A percentile compares a stretch with the other conserved stretches of the same genome.
Evolutionary conservation across 257 asterid species (phyloP).

Genomic region (Solanum clarkiae): DNA sequence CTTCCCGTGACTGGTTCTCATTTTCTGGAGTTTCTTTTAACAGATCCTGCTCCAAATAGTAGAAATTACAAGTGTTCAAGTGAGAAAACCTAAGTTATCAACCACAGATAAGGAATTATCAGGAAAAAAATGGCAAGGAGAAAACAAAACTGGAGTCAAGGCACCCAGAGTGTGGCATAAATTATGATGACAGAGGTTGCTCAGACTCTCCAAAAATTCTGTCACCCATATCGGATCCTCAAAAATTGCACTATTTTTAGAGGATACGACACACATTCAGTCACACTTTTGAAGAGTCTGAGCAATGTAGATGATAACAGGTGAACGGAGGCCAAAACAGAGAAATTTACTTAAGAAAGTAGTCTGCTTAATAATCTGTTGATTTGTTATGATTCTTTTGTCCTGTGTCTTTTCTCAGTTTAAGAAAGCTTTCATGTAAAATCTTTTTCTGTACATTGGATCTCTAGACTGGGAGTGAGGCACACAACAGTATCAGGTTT

Average conservation of each 20-base stretch:
- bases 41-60: conserved; percentile 27
- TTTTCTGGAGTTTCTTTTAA: conserved; percentile 30
- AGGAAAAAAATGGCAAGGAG: not conserved
- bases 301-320: not conserved
- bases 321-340: not conserved
- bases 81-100: not conserved
- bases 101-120: not conserved
- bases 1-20: conserved; percentile 29
- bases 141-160: not conserved
- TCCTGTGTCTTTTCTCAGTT: not conserved
- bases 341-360: not conserved
- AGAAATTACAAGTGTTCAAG: not conserved
- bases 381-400: not conserved
- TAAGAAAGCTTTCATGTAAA: not conserved
- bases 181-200: not conserved
- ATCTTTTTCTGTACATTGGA: not conserved
- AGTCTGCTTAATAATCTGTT: not conserved
- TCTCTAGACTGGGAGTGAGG: not conserved
- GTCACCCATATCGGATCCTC: not conserved
- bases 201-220: not conserved
- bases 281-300: not conserved
- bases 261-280: not conserved
- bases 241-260: not conserved
- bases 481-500: not conserved
- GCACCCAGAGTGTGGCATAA: not conserved